Conservation (phyloP, 2,329 filamentous ascomycete genomes). For the Pseudocercospora fuligena region DNA sequence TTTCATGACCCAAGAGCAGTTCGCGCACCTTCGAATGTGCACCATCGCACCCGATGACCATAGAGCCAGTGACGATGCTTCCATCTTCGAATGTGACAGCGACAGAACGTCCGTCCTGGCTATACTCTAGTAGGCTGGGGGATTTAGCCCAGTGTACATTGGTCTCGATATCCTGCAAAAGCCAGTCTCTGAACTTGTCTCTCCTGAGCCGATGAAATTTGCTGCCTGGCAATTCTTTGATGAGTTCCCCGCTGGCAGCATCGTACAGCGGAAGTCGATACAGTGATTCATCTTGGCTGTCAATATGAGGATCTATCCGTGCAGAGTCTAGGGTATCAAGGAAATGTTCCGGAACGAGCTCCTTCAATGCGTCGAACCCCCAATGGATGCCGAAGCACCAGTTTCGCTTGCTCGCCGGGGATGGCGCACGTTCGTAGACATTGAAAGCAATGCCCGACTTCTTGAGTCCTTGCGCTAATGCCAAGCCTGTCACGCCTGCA, state of each 20-base stretch:
- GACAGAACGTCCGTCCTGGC: neutral
- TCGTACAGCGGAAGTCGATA: neutral
- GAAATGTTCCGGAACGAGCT: neutral
- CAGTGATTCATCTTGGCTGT: neutral
- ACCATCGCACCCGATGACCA: neutral
- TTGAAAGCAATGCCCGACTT: neutral
- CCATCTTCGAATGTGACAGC: neutral
- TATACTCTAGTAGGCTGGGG: neutral
- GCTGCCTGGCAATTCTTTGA: neutral
- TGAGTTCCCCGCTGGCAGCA: neutral
- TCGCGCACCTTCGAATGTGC: neutral
- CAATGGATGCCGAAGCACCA: neutral
- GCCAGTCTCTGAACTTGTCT: neutral
- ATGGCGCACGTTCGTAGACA: neutral
- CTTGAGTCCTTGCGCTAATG: neutral
- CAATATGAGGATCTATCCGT: neutral
- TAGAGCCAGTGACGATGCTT: neutral
- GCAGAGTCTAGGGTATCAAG: neutral
- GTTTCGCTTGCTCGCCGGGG: neutral
- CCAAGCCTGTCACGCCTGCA: neutral
- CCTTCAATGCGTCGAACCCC: neutral
- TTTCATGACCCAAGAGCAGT: neutral
- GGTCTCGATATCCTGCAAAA: neutral
- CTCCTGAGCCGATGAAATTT: neutral
- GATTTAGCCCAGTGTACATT: neutral